Evolutionary conservation across 345 rosid species (phyloP), one percentile per base, ranked within the genome.

Genomic region (Luvunga scandens): DNA sequence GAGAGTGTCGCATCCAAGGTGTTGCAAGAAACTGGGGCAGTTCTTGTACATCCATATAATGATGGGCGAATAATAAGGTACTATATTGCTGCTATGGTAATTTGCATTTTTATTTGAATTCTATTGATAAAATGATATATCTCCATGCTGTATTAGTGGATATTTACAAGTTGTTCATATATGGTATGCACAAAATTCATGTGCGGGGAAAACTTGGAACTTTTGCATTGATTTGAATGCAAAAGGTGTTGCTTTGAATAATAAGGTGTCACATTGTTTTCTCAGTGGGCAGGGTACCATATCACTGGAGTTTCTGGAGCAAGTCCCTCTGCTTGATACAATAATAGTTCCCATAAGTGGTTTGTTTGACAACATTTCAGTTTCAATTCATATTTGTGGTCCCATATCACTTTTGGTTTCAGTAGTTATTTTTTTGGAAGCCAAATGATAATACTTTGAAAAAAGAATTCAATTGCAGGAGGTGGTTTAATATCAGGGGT

Each of bases 401-500:
- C 56, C 24, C 69, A 30, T 74, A 38, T 69, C 25, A 25, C n/a
- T 64, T 27, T 33, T 24, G 3, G 14, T 30, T 9, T 34, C 25
- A 30, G 8, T 8, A 55, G 33, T 22, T 36, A 4, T 27, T 39
- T 50, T 50, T 18, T 14, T 8, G 42, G 42, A 38, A 48, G 27
- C n/a, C 38, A 60, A 72, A 7, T 39, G 48, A 1, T 8, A 14
- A 7, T 68, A 8, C 21, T 61, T 66, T 53, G 14, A 8, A 33
- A 75, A 63, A 45, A 7, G n/a, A n/a, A 0, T 73, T 64, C 50
- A 33, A 70, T 68, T 84, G 75, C 75, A 92, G 97, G 99, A 12
- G 98, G 98, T 64, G 96, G 97, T 69, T 82, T 91, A 85, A 92
- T 91, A 79, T 92, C 98, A 30, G 98, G 98, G 78, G 93, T 93